Conservation (phyloP, 2,329 filamentous ascomycete species). For the Aspergillus arachidicola region DNA sequence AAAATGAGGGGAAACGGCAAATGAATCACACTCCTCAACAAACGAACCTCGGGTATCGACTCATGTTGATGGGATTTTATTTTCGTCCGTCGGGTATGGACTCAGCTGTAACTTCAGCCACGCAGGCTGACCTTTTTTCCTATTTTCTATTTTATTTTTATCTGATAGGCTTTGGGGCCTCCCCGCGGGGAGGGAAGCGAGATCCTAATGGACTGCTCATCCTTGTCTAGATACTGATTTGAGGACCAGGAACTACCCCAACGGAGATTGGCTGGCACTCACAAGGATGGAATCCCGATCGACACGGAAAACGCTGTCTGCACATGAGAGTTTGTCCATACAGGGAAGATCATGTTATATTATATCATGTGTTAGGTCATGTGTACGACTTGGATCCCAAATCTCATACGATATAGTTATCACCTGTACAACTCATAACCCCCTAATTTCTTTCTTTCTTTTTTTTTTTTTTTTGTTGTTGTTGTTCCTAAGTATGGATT, state of each 20-base stretch:
- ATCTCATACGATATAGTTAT: slow-evolving; percentile 1
- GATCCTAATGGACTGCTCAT: slow-evolving; percentile 17
- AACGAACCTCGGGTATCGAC: slow-evolving; percentile 23
- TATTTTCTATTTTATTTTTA: slow-evolving; percentile 1
- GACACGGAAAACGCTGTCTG: slow-evolving; percentile 17
- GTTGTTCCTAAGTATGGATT: neutral
- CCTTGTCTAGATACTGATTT: slow-evolving; percentile 5
- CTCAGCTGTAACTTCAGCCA: neutral
- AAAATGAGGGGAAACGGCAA: slow-evolving; percentile 19
- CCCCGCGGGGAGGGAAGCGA: slow-evolving; percentile 29
- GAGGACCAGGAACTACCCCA: neutral
- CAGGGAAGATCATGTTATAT: slow-evolving; percentile 2
- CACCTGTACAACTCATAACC: neutral
- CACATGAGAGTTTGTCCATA: slow-evolving; percentile 6
- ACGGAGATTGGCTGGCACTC: slow-evolving; percentile 15
- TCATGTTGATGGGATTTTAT: slow-evolving; percentile 9
- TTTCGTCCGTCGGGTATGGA: slow-evolving; percentile 14
- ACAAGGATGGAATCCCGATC: slow-evolving; percentile 22
- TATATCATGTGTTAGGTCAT: slow-evolving; percentile 8
- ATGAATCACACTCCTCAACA: slow-evolving; percentile 10
- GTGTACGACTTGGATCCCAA: slow-evolving; percentile 1
- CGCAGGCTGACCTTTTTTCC: neutral
- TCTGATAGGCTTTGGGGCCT: slow-evolving; percentile 15
- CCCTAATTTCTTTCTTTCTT: neutral
- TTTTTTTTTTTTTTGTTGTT: neutral